A percentile compares a stretch with the other conserved stretches of the same genome.
Conservation (phyloP, 108 stramenopile species). For the Pseudonitzschia multiseries region DNA sequence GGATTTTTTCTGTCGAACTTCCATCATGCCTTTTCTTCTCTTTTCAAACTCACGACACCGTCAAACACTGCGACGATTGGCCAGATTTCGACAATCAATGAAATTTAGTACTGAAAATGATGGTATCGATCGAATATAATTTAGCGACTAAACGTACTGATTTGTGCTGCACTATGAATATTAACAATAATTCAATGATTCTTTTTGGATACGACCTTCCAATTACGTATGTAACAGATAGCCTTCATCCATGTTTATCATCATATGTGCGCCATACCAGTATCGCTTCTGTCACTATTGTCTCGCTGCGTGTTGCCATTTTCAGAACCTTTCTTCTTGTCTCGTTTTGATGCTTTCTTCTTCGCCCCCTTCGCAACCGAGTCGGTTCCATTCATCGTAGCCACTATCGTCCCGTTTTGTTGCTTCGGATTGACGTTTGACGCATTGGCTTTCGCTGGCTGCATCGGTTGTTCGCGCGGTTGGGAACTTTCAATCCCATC, state of each 20-base stretch:
- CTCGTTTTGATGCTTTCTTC: slow-evolving; percentile 18
- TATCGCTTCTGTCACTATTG: background rate
- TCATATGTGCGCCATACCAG: slow-evolving; percentile 31
- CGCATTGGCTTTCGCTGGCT: background rate
- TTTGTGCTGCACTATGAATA: too few species aligned
- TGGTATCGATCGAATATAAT: too few species aligned
- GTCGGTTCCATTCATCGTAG: background rate
- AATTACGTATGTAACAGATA: background rate
- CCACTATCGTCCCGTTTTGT: slow-evolving; percentile 8
- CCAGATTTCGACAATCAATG: too few species aligned
- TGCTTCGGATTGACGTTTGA: background rate
- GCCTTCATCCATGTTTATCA: background rate
- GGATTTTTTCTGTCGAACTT: too few species aligned
- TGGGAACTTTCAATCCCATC: slow-evolving; percentile 19
- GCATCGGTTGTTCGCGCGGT: slow-evolving; percentile 23
- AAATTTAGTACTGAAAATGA: too few species aligned
- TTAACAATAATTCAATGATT: too few species aligned
- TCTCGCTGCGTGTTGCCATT: slow-evolving; percentile 19
- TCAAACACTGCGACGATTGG: too few species aligned
- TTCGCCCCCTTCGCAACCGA: slow-evolving; percentile 17
- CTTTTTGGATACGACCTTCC: background rate
- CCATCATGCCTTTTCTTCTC: too few species aligned
- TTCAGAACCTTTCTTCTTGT: slow-evolving; percentile 28
- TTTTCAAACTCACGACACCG: too few species aligned
- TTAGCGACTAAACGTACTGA: too few species aligned